These are phyloP conservation scores for Trichomonas tenax DNA, from an alignment of 208 protist genomes.

Conservation along the genomic window DNA sequence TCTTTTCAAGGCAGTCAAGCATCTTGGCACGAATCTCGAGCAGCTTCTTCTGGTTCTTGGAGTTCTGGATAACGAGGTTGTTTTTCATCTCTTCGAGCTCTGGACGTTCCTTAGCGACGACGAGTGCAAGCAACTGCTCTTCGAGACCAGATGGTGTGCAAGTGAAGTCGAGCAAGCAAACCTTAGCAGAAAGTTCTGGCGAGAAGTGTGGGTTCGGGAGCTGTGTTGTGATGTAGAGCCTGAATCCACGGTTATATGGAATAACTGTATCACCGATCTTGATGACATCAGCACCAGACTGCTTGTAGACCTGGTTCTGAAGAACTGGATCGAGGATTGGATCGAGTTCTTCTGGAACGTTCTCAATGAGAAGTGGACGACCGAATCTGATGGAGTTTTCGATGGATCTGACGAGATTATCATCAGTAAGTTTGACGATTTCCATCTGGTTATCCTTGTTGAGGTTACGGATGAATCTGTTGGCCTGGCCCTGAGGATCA, in stretches of 20 bases:
- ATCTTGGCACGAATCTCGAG: constrained; percentile 83
- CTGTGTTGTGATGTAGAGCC: constrained; percentile 94
- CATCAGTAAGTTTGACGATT: constrained; percentile 74
- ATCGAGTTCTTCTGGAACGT: constrained; percentile 76
- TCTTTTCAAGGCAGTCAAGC: constrained; percentile 73
- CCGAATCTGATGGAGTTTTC: constrained; percentile 81
- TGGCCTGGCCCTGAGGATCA: constrained; percentile 74
- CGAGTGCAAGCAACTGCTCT: constrained; percentile 84
- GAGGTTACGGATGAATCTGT: constrained; percentile 66
- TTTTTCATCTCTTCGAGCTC: constrained; percentile 80
- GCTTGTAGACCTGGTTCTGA: constrained; percentile 45
- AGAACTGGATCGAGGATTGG: constrained; percentile 80
- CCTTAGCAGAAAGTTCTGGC: constrained; percentile 69
- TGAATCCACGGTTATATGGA: constrained; percentile 81
- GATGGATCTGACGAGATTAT: constrained; percentile 67
- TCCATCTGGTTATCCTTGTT: constrained; percentile 71
- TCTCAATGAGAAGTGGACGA: constrained; percentile 80
- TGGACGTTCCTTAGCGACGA: constrained; percentile 82
- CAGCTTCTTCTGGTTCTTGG: constrained; percentile 78
- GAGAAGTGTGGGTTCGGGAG: constrained; percentile 85
- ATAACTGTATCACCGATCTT: constrained; percentile 81
- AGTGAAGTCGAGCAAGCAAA: constrained; percentile 94
- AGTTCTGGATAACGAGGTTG: constrained; percentile 24
- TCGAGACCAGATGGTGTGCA: constrained; percentile 85
- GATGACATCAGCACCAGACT: constrained; percentile 71